Percentiles rank a stretch among this genome's conserved stretches.
These are phyloP conservation scores for Tetrahymena thermophila DNA, from an alignment of 73 alveolate genomes.

Conservation along the genomic window DNA sequence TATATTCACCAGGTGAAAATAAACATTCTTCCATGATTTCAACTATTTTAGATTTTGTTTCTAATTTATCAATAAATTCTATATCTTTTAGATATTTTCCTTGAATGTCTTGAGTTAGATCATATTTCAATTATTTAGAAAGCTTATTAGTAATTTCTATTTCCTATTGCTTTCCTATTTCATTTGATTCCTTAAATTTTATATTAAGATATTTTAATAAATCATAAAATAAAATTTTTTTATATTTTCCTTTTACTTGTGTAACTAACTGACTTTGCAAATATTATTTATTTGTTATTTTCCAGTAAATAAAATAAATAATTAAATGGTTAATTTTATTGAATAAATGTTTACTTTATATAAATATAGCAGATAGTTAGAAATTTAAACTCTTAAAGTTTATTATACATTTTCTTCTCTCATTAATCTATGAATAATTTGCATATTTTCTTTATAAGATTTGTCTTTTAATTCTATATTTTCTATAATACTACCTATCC, in stretches of 20 bases:
- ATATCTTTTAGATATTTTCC: not conserved
- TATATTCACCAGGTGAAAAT: not conserved
- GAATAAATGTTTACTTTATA: not conserved
- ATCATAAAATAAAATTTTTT: not conserved
- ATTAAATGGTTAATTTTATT: no score
- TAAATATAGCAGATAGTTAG: not conserved
- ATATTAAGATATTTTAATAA: not conserved
- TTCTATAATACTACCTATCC: not conserved
- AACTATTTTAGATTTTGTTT: not conserved
- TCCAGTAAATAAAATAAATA: no score
- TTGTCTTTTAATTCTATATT: not conserved
- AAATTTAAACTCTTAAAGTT: not conserved
- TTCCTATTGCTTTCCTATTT: not conserved
- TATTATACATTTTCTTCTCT: not conserved
- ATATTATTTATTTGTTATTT: no score
- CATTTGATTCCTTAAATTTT: not conserved
- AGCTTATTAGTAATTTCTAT: not conserved
- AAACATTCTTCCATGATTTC: not conserved
- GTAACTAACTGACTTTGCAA: not conserved
- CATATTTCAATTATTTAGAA: not conserved
- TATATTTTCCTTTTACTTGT: not conserved
- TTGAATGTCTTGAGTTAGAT: not conserved
- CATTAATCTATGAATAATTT: not conserved
- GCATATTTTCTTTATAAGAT: not conserved
- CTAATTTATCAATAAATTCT: not conserved